Conservation (phyloP, 225 moss, liverwort and hornwort genomes). For the Bryum argenteum region DNA sequence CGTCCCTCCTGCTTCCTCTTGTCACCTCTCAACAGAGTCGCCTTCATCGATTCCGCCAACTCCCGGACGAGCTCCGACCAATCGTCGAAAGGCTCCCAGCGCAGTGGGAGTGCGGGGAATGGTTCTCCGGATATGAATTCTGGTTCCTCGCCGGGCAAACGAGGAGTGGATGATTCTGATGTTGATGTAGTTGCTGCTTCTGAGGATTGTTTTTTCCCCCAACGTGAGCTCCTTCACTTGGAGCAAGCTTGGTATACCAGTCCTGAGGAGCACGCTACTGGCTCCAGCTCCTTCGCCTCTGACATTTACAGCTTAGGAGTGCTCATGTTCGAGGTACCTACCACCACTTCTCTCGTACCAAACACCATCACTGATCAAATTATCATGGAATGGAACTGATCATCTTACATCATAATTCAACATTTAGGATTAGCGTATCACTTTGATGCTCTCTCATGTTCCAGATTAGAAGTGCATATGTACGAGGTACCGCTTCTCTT, state of each 20-base stretch:
- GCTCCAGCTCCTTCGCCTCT: constrained; percentile 68
- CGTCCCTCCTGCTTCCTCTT: constrained; percentile 94
- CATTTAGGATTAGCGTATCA: too few species aligned
- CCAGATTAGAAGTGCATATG: too few species aligned
- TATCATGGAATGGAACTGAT: constrained; percentile 1
- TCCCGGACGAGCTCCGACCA: constrained; percentile 78
- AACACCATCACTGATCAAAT: constrained; percentile 23
- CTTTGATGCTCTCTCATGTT: too few species aligned
- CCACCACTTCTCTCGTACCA: too few species aligned
- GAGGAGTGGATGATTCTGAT: too few species aligned
- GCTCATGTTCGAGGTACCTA: constrained; percentile 86
- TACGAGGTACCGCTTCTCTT: too few species aligned
- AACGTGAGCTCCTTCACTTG: constrained; percentile 67
- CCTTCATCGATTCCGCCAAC: constrained; percentile 86
- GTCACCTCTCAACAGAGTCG: constrained; percentile 82
- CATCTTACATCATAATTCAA: neutral
- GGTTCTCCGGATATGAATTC: constrained; percentile 39
- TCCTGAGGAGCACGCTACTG: constrained; percentile 75
- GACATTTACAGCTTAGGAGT: constrained; percentile 92
- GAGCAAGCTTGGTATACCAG: constrained; percentile 96
- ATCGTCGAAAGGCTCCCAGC: constrained; percentile 31
- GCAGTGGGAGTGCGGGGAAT: constrained; percentile 69
- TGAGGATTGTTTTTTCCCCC: constrained; percentile 73
- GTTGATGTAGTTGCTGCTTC: constrained; percentile 35
- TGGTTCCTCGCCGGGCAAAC: constrained; percentile 46